Base-by-base conservation (phyloP, 805 yeast species). In the Clavispora asparagi region DNA sequence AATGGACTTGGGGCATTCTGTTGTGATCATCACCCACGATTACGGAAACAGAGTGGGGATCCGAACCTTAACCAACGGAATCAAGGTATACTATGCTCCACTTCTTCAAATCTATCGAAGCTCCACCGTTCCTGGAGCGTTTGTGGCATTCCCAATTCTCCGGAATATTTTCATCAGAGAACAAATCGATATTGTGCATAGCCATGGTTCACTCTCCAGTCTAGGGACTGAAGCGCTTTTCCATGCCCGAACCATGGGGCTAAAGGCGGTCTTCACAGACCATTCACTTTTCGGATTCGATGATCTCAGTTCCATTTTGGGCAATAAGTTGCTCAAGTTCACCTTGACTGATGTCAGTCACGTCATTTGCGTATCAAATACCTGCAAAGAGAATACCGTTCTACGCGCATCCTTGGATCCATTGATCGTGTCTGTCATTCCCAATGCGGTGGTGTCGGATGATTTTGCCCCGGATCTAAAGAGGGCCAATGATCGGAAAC, bases 261-360 rank as follows among this genome's bases (percentile, higher is more conserved):
- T 92, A 45, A 81, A 80, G 51, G 89, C 99, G 0, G 92, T 92
- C 0, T 85, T 94, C 54, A 94, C 99, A 0, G 99, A 94, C 61
- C 99, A 94, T 61, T 92, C 98, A 0, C 68, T 94, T 30, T 92
- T 90, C 69, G 99, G 98, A 1, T 94, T 94, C 68, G 87, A 94
- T 1, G 91, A 86, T 55, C 79, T 90, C 2, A 85, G 85, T 5
- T 79, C 91, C 6, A 87, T 92, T 29, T 66, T 90, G 53, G 95
- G 95, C 14, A 94, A 94, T 64, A 94, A 94, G 64, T 65, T 87
- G 5, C 68, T 94, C 51, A 86, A 86, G 56, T 94, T 90, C 67
- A 81, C 96, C 0, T 65, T 89, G 46, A 84, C 86, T 35, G 95
- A 89, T 57, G 82, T 90, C 5, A 96, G 95, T 48, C 92, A 92